Percentiles rank a stretch among this genome's conserved stretches.
Evolutionary conservation across 2,329 filamentous ascomycete genomes (phyloP).

Genomic region (Niveomyces coronatus): DNA sequence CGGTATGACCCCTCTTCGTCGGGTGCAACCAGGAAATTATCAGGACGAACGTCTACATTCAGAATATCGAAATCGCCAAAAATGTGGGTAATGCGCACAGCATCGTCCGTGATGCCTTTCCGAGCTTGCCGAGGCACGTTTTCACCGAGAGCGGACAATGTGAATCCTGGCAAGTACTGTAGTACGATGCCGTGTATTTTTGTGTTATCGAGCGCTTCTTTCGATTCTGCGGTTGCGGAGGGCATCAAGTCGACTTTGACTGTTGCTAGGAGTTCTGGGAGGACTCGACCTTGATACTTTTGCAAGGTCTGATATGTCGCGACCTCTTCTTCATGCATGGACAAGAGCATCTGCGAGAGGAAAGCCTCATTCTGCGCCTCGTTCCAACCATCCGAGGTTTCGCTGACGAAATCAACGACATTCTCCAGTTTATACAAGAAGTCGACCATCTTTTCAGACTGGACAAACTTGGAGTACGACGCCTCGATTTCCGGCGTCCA

Average conservation of each 20-base stretch:
- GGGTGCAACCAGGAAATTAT: slow-evolving; percentile 15
- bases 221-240: neutral
- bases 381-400: slow-evolving; percentile 13
- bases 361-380: slow-evolving; percentile 12
- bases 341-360: slow-evolving; percentile 6
- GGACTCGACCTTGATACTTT: slow-evolving; percentile 12
- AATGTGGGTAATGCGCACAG: slow-evolving; percentile 11
- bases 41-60: slow-evolving; percentile 15
- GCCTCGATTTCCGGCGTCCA: slow-evolving; percentile 3
- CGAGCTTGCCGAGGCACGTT: slow-evolving; percentile 9
- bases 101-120: slow-evolving; percentile 15
- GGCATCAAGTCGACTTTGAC: slow-evolving; percentile 9
- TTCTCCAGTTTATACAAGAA: slow-evolving; percentile 1
- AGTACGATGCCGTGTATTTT: slow-evolving; percentile 14
- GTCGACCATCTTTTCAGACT: neutral
- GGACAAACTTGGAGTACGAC: slow-evolving; percentile 3
- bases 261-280: slow-evolving; percentile 13
- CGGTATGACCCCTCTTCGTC: slow-evolving; percentile 1
- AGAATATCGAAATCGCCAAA: slow-evolving; percentile 16
- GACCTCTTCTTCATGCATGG: slow-evolving; percentile 12
- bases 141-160: slow-evolving; percentile 6
- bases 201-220: slow-evolving; percentile 4
- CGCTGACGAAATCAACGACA: neutral
- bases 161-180: slow-evolving; percentile 13
- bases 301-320: slow-evolving; percentile 12